Base-by-base conservation (phyloP, 305 asterid genomes). In the Fraxinus dipetala region DNA sequence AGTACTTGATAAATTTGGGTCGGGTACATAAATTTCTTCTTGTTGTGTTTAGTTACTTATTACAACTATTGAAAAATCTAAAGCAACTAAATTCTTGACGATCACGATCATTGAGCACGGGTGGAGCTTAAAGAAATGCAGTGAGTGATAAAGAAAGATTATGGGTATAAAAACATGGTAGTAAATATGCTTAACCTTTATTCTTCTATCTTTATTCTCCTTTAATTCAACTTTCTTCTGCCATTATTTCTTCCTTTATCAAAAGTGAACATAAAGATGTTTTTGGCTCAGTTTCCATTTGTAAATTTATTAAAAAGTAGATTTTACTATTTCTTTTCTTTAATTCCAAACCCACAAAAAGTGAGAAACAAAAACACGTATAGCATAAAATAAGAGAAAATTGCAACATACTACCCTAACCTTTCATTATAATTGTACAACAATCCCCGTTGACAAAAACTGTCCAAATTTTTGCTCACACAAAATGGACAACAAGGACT, bases 171-270 rank as follows among this genome's bases (percentile, higher is more conserved):
- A 72, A 34, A 34, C 26, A 6, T 5, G 48, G 28, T n/a, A 32
- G 5, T 6, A 34, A 32, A 72, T 16, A 34, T 34, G 76, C 76
- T 72, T 34, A 72, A 38, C 76, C 76, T 72, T 72, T 72, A 72
- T 72, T 72, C 76, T 72, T 18, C 48, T n/a, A 70, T 72, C 76
- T 72, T 34, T 32, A 34, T 72, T 72, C 48, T 72, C 28, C 45
- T 72, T 35, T 72, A n/a, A 72, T 34, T 72, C 76, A 34, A 72
- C 76, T 72, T 34, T 72, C 76, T 72, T 72, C 28, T 18, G 14
- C 76, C 51, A 72, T 72, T 72, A 34, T 20, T 72, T 34, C 51
- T 34, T 6, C 51, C 76, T 67, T 34, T 32, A 16, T 70, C 43
- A 70, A 16, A 70, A 31, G 75, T 7, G 40, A 70, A n/a, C 20